Conservation (phyloP, 768 basidiomycete genomes). For the Boletus reticulatus region DNA sequence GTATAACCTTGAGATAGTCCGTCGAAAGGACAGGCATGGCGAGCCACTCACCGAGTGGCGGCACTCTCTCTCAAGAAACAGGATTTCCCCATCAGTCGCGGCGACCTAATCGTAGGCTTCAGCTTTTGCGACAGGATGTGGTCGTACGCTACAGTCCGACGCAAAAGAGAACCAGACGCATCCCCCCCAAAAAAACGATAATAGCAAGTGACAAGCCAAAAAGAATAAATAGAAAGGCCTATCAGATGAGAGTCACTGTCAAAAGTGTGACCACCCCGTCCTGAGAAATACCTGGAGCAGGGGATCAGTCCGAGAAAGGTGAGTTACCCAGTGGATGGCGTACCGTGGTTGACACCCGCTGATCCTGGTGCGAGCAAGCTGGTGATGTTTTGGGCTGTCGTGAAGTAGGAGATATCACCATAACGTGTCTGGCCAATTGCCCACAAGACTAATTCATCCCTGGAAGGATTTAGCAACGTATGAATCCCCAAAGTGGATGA, state of each 20-base stretch:
- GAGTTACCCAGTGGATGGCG: neutral
- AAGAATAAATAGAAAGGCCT: neutral
- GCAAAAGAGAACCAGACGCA: neutral
- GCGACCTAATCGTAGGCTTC: too few species aligned
- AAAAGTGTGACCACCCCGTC: too few species aligned
- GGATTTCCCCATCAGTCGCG: too few species aligned
- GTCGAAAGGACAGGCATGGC: too few species aligned
- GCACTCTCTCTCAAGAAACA: too few species aligned
- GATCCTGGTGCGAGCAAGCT: constrained; percentile 54
- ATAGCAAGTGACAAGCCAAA: neutral
- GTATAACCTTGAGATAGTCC: too few species aligned
- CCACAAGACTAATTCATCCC: constrained; percentile 37
- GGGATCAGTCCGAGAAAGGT: neutral
- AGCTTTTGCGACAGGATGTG: too few species aligned
- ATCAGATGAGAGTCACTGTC: constrained; percentile 39
- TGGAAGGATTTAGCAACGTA: constrained; percentile 6
- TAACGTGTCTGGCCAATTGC: constrained; percentile 41
- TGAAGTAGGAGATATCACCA: constrained; percentile 46
- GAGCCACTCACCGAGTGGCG: too few species aligned
- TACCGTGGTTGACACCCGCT: constrained; percentile 50
- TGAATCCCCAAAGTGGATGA: neutral
- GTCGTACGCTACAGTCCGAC: too few species aligned
- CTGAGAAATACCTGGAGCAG: constrained; percentile 48
- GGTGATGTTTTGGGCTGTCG: constrained; percentile 43
- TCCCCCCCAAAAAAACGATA: neutral